Evolutionary conservation across 1,284 basidiomycete species (phyloP), one percentile per base, ranked within the genome.

Genomic region (Ustilago trichophora): DNA sequence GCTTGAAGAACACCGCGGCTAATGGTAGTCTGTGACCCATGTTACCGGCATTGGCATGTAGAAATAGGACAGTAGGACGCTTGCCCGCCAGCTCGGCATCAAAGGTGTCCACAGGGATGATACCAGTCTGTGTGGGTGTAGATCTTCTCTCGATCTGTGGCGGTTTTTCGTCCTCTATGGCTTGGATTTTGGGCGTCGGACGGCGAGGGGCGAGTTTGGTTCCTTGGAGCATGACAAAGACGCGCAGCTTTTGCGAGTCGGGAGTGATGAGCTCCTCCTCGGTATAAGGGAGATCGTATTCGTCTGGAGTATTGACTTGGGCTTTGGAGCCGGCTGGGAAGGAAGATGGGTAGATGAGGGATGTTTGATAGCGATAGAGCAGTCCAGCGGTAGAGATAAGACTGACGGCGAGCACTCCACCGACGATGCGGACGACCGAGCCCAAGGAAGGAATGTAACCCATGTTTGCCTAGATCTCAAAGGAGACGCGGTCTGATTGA

Each of bases 21-120:
- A 98, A 84, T 0, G 95, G 94, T 76, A 98, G 87, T 16, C 94
- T 87, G 80, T 98, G 95, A 0, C 86, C 86, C 76, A 81, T 77
- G 43, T 81, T 81, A 18, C 79, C 79, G 0, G 79, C 79, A 34
- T 81, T 81, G 2, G 79, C 79, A 41, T 80, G 78, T 16, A 81
- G 48, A 41, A 80, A 72, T 6, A 81, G 46, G 22, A 81, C 52
- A 6, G 78, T 80, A 1, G 77, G 75, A 3, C 76, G 41, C 18
- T 58, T 43, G 22, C 18, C 35, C 19, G 73, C 72, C 13, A 70
- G 26, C 2, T 66, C 36, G 3, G 53, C 49, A 13, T 69, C 72
- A n/a, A 59, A 31, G 1, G 43, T 44, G 6, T 64, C 63, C 6
- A 54, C 6, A 1, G 33, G 26, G 3, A 34, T 33, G 9, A 42